Base-by-base conservation (phyloP, 1,284 basidiomycete genomes). In the Apiotrichum siamense region DNA sequence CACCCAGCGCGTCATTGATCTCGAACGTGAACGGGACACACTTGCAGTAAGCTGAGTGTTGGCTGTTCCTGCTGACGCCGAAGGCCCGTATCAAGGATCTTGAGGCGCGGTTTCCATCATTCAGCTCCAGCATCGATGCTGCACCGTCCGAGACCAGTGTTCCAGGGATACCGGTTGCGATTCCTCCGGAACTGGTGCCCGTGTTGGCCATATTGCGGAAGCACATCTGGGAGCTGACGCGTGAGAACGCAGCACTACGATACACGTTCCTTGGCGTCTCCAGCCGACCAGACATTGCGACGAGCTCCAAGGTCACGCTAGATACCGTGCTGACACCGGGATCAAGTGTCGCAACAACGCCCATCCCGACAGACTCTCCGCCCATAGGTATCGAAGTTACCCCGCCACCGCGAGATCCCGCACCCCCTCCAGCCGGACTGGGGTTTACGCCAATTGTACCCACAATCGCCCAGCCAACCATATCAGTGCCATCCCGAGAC, bases 161-260 rank as follows among this genome's bases (percentile, higher is more conserved):
- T 3, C 11, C 27, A 2, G 18, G 36, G 12, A 3, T 44, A 0
- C 43, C 57, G 12, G 55, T 66, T 4, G 32, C 50, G 6, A 60
- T 72, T 32, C 67, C 68, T 2, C 52, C 55, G 7, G 49, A 62
- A 1, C 59, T 72, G 0, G 29, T 69, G 1, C 67, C 69, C 15
- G 57, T 63, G 1, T 57, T 72, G 12, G 38, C 58, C 0, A 36
- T 67, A 1, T 59, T 72, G 2, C 58, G 65, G 13, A 36, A 50
- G 3, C 70, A 72, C 52, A 67, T 72, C 13, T 47, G 55, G n/a
- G 63, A 65, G 21, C 52, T 72, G 21, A 65, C 66, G 6, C 45
- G 61, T 13, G 70, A 72, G 36, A 72, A 70, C 45, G 61, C 66
- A 13, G 69, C 70, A n/a, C 50, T 72, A 17, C 60, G 69, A 27